These are phyloP conservation scores for Candida insectalens DNA, from an alignment of 805 yeast species.

Conservation along the genomic window DNA sequence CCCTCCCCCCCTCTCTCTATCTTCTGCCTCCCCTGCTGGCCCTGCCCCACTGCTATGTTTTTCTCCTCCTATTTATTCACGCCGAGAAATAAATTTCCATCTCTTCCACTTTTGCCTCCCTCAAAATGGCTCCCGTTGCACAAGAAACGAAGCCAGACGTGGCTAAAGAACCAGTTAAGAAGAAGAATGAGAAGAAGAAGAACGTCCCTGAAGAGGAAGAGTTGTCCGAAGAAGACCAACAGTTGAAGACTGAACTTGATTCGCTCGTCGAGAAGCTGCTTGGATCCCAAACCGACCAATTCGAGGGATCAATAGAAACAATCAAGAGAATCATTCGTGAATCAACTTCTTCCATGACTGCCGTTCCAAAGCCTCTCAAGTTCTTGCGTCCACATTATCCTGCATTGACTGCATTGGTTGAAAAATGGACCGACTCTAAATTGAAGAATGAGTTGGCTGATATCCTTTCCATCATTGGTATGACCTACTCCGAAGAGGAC, in stretches of 20 bases:
- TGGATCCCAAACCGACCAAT: conserved; percentile 42
- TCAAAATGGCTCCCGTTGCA: conserved; percentile 7
- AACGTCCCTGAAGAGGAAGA: conserved; percentile 50
- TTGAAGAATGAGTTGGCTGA: conserved; percentile 66
- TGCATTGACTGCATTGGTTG: conserved; percentile 53
- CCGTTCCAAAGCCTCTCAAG: conserved; percentile 97
- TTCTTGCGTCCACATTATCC: conserved; percentile 85
- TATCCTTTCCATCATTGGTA: conserved; percentile 83
- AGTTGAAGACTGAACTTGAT: conserved; percentile 79
- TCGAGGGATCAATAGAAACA: conserved; percentile 52
- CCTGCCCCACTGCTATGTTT: too few species aligned
- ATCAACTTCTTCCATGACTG: conserved; percentile 97
- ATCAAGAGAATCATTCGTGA: conserved; percentile 76
- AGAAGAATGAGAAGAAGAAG: conserved; percentile 9
- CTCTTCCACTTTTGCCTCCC: conserved; percentile 1
- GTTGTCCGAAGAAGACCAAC: conserved; percentile 86
- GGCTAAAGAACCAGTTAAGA: too few species aligned
- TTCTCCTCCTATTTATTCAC: background rate
- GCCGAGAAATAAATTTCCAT: too few species aligned
- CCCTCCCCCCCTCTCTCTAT: too few species aligned
- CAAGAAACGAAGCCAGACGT: too few species aligned
- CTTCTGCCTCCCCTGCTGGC: background rate
- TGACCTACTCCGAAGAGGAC: conserved; percentile 83
- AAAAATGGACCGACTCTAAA: conserved; percentile 43
- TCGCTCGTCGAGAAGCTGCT: conserved; percentile 70